phyloP scores from a whole-genome alignment of 1,284 basidiomycete genomes.

The Tilletia indica region DNA sequence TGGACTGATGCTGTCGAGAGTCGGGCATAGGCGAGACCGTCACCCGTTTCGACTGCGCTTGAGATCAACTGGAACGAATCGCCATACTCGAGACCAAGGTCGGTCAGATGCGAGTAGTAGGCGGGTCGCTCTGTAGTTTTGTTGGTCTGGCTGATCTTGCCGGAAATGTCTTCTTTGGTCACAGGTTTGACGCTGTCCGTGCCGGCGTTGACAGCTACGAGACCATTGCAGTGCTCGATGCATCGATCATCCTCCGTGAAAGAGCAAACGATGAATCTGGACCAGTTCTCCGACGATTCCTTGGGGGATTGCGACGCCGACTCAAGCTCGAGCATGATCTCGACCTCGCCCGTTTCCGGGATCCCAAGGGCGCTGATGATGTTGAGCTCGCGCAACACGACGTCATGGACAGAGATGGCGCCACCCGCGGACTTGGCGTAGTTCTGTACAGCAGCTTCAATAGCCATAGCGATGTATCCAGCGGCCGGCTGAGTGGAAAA shows the following conservation, averaged over 20 bases:
- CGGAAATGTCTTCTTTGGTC: neutral
- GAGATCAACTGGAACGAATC: neutral
- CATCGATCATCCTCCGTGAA: neutral
- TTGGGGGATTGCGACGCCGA: neutral
- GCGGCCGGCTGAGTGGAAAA: neutral
- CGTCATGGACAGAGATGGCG: neutral
- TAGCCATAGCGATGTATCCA: constrained; percentile 1
- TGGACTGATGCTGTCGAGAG: neutral
- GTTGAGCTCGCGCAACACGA: neutral
- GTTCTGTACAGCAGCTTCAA: neutral
- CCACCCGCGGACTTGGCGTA: neutral
- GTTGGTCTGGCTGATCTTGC: neutral
- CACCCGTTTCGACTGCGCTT: neutral
- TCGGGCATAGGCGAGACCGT: neutral
- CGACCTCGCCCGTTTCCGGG: neutral
- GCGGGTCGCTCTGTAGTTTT: neutral
- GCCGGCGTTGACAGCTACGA: neutral
- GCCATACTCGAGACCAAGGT: neutral
- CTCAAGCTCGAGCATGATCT: constrained; percentile 4
- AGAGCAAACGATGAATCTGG: neutral
- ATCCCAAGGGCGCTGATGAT: constrained; percentile 5
- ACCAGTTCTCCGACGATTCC: neutral
- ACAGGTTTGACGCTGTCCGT: neutral
- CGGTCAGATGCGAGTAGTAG: neutral
- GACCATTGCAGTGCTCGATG: constrained; percentile 4